Evolutionary conservation across 805 yeast species (phyloP).

Genomic region (Lipomyces lipofer): DNA sequence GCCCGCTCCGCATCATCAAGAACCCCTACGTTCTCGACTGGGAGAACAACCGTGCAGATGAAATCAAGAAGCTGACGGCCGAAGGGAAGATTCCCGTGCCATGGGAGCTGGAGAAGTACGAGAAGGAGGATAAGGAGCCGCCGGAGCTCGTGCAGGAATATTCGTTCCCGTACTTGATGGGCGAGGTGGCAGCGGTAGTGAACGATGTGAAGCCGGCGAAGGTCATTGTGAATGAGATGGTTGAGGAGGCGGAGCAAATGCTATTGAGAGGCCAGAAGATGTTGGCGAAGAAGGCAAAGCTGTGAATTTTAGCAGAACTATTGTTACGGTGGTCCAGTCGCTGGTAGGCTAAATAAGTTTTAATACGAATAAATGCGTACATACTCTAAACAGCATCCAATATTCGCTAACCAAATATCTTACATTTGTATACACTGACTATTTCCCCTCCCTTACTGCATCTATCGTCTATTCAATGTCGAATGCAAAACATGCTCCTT

Average conservation of each 20-base stretch:
- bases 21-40: constrained; percentile 34
- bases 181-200: constrained; percentile 35
- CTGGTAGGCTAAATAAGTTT: too few species aligned
- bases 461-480: constrained; percentile 19
- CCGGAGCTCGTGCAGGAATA: constrained; percentile 31
- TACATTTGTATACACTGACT: background rate
- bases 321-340: too few species aligned
- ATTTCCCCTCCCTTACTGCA: background rate
- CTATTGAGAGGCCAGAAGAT: constrained; percentile 7
- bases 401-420: too few species aligned
- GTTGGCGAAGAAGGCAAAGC: constrained; percentile 19
- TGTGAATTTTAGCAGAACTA: too few species aligned
- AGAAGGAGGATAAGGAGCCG: constrained; percentile 26
- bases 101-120: constrained; percentile 32
- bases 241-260: constrained; percentile 31
- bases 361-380: too few species aligned
- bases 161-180: constrained; percentile 33
- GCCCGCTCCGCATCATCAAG: constrained; percentile 33
- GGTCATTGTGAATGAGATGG: constrained; percentile 34
- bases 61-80: constrained; percentile 29
- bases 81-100: constrained; percentile 33
- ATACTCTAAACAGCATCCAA: too few species aligned
- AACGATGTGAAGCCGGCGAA: constrained; percentile 34
- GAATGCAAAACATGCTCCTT: constrained; percentile 28
- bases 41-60: constrained; percentile 34